phyloP scores from a whole-genome alignment of 208 protist genomes.

The Trichomonas vaginalis region DNA sequence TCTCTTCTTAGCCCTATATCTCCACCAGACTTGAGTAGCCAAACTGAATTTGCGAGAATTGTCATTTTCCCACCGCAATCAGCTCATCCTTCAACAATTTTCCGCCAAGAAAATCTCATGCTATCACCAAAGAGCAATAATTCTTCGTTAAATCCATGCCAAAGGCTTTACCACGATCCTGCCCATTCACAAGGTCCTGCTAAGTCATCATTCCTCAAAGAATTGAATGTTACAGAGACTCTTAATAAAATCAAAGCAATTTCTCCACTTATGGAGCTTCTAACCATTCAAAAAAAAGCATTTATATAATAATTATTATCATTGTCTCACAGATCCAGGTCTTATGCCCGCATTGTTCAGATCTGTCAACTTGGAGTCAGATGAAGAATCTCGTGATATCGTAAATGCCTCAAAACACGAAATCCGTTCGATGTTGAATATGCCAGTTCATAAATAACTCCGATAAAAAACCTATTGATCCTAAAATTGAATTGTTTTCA shows the following conservation, averaged over 20 bases:
- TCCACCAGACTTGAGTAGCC: not conserved
- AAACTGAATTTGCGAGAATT: not conserved
- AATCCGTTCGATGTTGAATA: constrained; percentile 4
- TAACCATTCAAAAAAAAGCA: not conserved
- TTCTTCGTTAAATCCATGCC: not conserved
- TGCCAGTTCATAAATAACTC: not conserved
- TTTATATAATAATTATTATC: not conserved
- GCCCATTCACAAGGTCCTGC: not conserved
- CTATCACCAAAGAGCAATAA: not conserved
- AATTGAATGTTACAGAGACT: not conserved
- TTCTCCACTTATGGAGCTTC: not conserved
- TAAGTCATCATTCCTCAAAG: not conserved
- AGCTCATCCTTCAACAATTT: not conserved
- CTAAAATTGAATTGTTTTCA: constrained; percentile 9
- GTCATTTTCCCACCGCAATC: not conserved
- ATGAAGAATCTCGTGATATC: not conserved
- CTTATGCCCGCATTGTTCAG: not conserved
- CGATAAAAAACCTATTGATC: not conserved
- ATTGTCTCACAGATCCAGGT: not conserved
- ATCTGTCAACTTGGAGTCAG: not conserved
- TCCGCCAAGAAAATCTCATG: not conserved
- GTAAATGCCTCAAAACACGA: not conserved
- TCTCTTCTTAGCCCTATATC: not conserved
- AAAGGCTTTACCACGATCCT: not conserved
- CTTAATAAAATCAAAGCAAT: constrained; percentile 2